Evolutionary conservation across 2,329 filamentous ascomycete genomes (phyloP).

Genomic region (Colletotrichum sidae): DNA sequence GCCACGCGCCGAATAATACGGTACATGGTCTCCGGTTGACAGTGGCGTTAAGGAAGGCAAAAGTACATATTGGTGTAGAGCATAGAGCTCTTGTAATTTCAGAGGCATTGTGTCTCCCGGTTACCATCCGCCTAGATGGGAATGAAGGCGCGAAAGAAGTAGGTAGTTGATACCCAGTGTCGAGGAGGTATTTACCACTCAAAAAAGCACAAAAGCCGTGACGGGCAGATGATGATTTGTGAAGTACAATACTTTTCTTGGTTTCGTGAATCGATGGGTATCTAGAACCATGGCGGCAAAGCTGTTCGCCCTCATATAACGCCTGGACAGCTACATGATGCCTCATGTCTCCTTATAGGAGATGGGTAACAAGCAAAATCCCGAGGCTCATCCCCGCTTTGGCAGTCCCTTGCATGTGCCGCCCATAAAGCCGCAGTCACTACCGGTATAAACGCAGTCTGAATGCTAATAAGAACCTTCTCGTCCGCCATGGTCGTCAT

Average conservation of each 20-base stretch:
- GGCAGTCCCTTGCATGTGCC: no score
- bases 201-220: not conserved
- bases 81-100: no score
- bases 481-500: constrained; percentile 58
- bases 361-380: not conserved
- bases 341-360: constrained; percentile 16
- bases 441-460: not conserved
- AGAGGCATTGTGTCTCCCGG: no score
- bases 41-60: constrained; percentile 33
- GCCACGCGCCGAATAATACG: no score
- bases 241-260: constrained; percentile 17
- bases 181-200: constrained; percentile 3
- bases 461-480: constrained; percentile 37
- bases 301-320: constrained; percentile 31
- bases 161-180: constrained; percentile 31
- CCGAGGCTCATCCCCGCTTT: not conserved
- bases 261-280: constrained; percentile 28
- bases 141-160: not conserved
- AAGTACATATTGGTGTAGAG: constrained; percentile 1
- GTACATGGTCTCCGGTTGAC: no score
- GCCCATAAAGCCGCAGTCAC: not conserved
- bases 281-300: constrained; percentile 31
- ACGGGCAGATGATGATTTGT: not conserved
- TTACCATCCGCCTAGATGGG: no score
- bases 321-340: constrained; percentile 19